phyloP scores from a whole-genome alignment of 1,284 basidiomycete genomes.

The Rhizoctonia solani region DNA sequence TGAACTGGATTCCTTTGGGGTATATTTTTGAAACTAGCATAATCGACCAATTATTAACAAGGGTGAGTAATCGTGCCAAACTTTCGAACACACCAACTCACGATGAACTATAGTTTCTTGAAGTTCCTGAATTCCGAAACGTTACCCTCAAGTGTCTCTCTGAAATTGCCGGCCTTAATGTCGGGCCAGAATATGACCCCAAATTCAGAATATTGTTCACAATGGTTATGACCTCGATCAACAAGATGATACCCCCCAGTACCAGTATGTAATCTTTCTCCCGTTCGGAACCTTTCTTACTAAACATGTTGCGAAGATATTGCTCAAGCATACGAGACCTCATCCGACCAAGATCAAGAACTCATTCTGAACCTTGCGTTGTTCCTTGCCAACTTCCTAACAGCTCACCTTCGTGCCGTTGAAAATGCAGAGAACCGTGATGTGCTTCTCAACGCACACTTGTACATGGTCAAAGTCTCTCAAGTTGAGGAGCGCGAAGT shows the following conservation, averaged over 20 bases:
- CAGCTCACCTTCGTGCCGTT: slow-evolving; percentile 87
- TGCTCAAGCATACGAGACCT: slow-evolving; percentile 87
- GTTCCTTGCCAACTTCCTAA: slow-evolving; percentile 96
- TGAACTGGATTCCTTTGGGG: slow-evolving; percentile 99
- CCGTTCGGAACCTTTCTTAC: not conserved
- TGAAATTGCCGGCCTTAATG: slow-evolving; percentile 93
- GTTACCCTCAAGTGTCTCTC: slow-evolving; percentile 96
- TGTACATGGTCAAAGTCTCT: slow-evolving; percentile 98
- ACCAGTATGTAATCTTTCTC: slow-evolving; percentile 57
- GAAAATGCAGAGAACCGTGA: slow-evolving; percentile 93
- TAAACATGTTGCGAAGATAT: slow-evolving; percentile 57
- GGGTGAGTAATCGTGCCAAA: too few species aligned
- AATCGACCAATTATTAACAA: slow-evolving; percentile 89
- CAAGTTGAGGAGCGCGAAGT: slow-evolving; percentile 99
- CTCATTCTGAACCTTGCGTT: slow-evolving; percentile 96
- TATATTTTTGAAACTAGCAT: slow-evolving; percentile 99
- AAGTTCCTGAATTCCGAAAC: slow-evolving; percentile 96
- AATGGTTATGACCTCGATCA: slow-evolving; percentile 96
- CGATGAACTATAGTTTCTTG: slow-evolving; percentile 73
- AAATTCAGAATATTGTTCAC: slow-evolving; percentile 99
- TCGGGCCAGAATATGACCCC: slow-evolving; percentile 97
- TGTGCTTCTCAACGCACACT: slow-evolving; percentile 92
- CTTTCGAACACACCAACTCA: too few species aligned
- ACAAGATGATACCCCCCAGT: slow-evolving; percentile 96
- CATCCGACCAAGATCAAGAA: slow-evolving; percentile 93